Evolutionary conservation across 176 grass and related monocot genomes (phyloP).

Genomic region (Oryza rufipogon): DNA sequence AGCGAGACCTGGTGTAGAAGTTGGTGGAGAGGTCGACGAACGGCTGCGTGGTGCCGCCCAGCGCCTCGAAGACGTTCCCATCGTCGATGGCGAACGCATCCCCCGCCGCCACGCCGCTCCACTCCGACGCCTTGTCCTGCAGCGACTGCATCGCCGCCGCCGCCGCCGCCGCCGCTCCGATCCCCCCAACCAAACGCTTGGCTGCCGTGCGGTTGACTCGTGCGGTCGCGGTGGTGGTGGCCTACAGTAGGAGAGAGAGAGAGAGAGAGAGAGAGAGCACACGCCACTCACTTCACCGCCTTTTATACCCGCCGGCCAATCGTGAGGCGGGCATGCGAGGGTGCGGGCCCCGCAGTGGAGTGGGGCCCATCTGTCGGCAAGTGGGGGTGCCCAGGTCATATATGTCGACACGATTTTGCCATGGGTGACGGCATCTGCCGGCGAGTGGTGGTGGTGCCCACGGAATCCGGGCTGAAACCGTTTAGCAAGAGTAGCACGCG

Average conservation of each 20-base stretch:
- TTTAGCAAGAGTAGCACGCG: no score
- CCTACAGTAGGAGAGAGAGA: no score
- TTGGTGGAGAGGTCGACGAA: slow-evolving; percentile 94
- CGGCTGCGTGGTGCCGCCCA: slow-evolving; percentile 80
- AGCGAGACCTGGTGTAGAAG: slow-evolving; percentile 82
- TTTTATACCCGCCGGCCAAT: slow-evolving; percentile 40
- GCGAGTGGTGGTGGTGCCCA: not conserved
- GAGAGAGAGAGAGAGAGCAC: no score
- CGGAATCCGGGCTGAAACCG: not conserved
- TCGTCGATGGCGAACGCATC: slow-evolving; percentile 92
- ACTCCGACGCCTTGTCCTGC: slow-evolving; percentile 94
- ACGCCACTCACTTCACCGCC: accelerated
- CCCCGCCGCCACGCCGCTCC: slow-evolving; percentile 79
- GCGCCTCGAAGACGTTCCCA: slow-evolving; percentile 73
- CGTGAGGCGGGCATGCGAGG: not conserved
- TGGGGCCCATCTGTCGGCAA: not conserved
- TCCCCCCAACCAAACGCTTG: not conserved
- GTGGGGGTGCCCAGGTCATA: no score
- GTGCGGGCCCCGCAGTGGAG: not conserved
- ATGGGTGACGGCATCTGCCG: not conserved
- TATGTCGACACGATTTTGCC: slow-evolving; percentile 30
- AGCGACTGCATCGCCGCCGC: slow-evolving; percentile 65
- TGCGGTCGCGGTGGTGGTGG: no score
- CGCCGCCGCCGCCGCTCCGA: not conserved
- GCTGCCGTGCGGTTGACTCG: slow-evolving; percentile 20